phyloP scores from a whole-genome alignment of 345 rosid species.

The Hibiscus tridactylites region DNA sequence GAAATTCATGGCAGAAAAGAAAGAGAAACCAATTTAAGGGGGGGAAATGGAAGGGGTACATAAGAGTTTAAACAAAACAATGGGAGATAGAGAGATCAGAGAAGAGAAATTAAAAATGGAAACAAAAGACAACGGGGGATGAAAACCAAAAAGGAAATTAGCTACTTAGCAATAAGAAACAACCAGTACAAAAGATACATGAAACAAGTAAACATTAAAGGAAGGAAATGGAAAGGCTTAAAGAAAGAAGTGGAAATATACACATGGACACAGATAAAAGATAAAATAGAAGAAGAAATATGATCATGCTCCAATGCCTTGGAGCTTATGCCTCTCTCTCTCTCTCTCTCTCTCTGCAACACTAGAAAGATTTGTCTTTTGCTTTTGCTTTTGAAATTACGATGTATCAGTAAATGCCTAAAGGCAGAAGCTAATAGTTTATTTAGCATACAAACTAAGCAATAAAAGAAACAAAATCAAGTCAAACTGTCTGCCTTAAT shows the following conservation, averaged over 20 bases:
- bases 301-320: not conserved
- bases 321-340: not conserved
- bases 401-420: not conserved
- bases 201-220: not conserved
- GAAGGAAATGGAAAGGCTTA: not conserved
- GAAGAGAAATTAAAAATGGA: not conserved
- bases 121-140: not conserved
- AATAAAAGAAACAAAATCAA: not conserved
- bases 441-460: not conserved
- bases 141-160: not conserved
- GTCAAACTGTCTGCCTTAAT: not conserved
- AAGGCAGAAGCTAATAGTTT: not conserved
- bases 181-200: not conserved
- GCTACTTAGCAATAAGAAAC: not conserved
- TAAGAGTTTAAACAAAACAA: not conserved
- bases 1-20: not conserved
- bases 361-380: not conserved
- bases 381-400: not conserved
- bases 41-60: not conserved
- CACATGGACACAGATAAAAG: not conserved
- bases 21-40: not conserved
- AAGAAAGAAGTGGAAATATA: not conserved
- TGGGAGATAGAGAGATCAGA: not conserved
- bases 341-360: not conserved
- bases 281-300: not conserved